A percentile compares a stretch with the other conserved stretches of the same genome.
phyloP scores from a whole-genome alignment of 83 land plant genomes.

The Diphasiastrum complanatum region DNA sequence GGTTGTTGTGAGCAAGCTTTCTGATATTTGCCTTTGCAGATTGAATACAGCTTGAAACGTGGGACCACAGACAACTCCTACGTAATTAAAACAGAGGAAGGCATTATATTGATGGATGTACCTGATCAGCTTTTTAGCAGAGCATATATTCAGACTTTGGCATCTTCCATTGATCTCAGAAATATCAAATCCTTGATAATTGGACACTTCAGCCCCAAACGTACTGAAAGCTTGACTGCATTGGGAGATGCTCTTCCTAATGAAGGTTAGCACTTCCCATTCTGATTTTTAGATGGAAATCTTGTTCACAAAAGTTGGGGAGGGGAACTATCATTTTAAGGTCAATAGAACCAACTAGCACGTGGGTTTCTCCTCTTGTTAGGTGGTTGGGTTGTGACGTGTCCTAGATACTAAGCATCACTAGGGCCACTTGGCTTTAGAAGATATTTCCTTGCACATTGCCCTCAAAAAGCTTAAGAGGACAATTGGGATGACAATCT shows the following conservation, averaged over 20 bases:
- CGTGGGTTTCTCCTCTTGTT: too few relatives aligned
- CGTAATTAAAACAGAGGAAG: conserved; percentile 25
- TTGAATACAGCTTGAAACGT: conserved; percentile 42
- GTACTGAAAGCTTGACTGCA: conserved; percentile 30
- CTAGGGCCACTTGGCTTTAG: too few relatives aligned
- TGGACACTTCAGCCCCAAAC: conserved; percentile 46
- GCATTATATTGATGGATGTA: conserved; percentile 34
- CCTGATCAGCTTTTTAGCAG: conserved; percentile 37
- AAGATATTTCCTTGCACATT: too few relatives aligned
- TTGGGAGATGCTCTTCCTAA: conserved; percentile 27
- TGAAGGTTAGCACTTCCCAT: conserved; percentile 9
- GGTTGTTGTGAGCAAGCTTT: too few relatives aligned
- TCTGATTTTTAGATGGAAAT: neutral
- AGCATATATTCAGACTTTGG: conserved; percentile 25
- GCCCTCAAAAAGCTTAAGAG: too few relatives aligned
- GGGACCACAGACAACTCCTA: conserved; percentile 51
- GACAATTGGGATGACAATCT: too few relatives aligned
- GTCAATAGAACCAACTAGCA: too few relatives aligned
- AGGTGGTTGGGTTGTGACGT: too few relatives aligned
- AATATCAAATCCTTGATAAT: conserved; percentile 27
- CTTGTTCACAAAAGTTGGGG: neutral
- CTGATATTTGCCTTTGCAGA: too few relatives aligned
- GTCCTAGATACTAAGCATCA: too few relatives aligned
- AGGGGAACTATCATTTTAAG: too few relatives aligned
- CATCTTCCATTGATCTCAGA: conserved; percentile 13